These are phyloP conservation scores for Gastrodia elata DNA, from an alignment of 106 monocot species.

Conservation along the genomic window DNA sequence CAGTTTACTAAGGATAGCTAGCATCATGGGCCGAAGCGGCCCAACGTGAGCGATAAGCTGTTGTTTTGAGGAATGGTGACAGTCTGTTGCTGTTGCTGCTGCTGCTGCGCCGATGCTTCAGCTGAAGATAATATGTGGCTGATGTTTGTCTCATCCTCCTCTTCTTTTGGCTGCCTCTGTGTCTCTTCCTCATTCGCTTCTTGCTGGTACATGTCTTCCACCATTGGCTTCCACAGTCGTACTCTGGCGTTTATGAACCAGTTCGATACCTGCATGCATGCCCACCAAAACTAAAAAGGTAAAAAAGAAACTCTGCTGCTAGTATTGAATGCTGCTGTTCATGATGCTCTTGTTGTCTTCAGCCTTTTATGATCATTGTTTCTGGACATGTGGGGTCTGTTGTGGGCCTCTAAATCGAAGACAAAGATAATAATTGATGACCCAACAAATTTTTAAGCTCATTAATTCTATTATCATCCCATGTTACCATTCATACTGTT, in stretches of 20 bases:
- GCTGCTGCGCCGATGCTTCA: slow-evolving; percentile 3
- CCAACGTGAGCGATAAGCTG: slow-evolving; percentile 75
- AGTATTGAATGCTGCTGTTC: neutral
- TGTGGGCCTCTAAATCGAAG: too few relatives aligned
- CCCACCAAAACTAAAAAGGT: neutral
- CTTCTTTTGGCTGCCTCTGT: neutral
- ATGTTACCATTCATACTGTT: too few relatives aligned
- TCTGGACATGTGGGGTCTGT: neutral
- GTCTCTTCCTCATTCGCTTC: slow-evolving; percentile 51
- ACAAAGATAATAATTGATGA: too few relatives aligned
- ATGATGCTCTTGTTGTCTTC: neutral
- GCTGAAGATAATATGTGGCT: slow-evolving; percentile 1
- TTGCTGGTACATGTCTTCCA: slow-evolving; percentile 95
- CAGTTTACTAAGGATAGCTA: too few relatives aligned
- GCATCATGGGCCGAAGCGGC: slow-evolving; percentile 6
- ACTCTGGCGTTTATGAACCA: slow-evolving; percentile 98
- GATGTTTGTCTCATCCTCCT: neutral
- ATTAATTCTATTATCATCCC: too few relatives aligned
- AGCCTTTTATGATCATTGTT: neutral
- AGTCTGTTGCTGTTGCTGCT: slow-evolving; percentile 11
- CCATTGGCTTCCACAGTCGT: slow-evolving; percentile 95
- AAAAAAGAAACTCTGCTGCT: too few relatives aligned
- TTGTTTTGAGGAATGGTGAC: slow-evolving; percentile 1
- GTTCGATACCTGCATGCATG: slow-evolving; percentile 76
- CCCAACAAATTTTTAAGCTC: too few relatives aligned